These are phyloP conservation scores for Dimargaris cristalligena DNA, from an alignment of 192 early-diverging fungal genomes.

Conservation along the genomic window DNA sequence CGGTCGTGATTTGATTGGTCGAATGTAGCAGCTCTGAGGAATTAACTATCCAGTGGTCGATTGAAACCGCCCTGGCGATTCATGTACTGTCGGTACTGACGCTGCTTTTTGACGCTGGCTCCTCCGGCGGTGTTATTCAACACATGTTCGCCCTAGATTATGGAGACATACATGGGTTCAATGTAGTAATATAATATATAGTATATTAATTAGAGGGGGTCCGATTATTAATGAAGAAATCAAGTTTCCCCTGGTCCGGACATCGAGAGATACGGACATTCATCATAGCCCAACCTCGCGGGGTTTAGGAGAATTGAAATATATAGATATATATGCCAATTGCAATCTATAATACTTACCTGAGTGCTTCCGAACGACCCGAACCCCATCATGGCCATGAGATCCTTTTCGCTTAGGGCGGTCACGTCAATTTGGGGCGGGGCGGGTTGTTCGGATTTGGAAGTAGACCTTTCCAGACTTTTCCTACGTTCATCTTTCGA, in stretches of 20 bases:
- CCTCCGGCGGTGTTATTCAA: slow-evolving; percentile 50
- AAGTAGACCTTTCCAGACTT: no score
- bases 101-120: slow-evolving; percentile 68
- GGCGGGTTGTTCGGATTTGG: no score
- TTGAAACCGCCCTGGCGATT: slow-evolving; percentile 86
- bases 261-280: background rate
- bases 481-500: no score
- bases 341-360: slow-evolving; percentile 20
- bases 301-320: background rate
- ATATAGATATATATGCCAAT: background rate
- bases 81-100: slow-evolving; percentile 88
- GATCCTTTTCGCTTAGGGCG: slow-evolving; percentile 55
- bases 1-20: no score
- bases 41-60: slow-evolving; percentile 20
- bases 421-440: no score
- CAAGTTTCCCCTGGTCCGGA: no score
- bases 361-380: slow-evolving; percentile 75
- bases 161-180: background rate
- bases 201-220: background rate
- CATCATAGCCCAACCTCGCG: background rate
- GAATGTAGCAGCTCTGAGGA: no score
- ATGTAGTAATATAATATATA: background rate
- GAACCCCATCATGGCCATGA: slow-evolving; percentile 81
- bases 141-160: slow-evolving; percentile 50
- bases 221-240: background rate